Base-by-base conservation (phyloP, 1,284 basidiomycete genomes). In the Cystobasidium sp. region DNA sequence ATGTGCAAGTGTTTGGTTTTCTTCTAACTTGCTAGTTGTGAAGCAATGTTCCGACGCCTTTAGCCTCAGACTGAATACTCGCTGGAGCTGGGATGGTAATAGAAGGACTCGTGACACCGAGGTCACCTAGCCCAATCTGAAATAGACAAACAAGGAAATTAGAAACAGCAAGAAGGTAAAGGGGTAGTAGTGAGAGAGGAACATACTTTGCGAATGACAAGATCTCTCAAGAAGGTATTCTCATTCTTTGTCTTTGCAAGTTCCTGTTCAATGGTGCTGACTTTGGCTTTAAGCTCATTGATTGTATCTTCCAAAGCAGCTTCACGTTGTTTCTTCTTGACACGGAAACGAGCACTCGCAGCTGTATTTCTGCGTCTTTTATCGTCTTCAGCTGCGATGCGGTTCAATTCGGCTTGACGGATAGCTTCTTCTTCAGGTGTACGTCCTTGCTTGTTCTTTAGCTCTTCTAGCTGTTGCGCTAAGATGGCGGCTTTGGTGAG, bases 251-350 rank as follows among this genome's bases (percentile, higher is more conserved):
- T 85, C 0, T 88, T 90, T 80, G 94, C 92, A 83, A 95, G 96
- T 83, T 97, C 94, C 78, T 91, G 88, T 83, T 95, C 91, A 8
- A 98, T 86, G 79, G 92, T 90, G 58, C 85, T 86, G 9, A 97
- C 91, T 72, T 91, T 88, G 1, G 85, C 85, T 82, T 94, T 91
- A n/a, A 98, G 86, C 80, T 97, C 94, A 84, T 94, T 94, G 20
- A 92, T 90, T 80, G 90, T 90, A 64, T 86, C 87, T 84, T 99
- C 96, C 18, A 99, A 85, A 10, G 94, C 94, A 16, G 90, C 91
- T 84, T 99, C 96, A 22, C 97, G 87, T 84, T 97, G 94, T 87
- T 99, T 99, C 87, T 99, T 99, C 88, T 99, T 99, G 80, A 95
- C 85, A 75, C 96, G 87, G 88, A 99, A 99, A 16, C 96, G 91